A percentile compares a stretch with the other conserved stretches of the same genome.
These are phyloP conservation scores for Boletus vinaceobasis DNA, from an alignment of 768 basidiomycete species.

Conservation along the genomic window DNA sequence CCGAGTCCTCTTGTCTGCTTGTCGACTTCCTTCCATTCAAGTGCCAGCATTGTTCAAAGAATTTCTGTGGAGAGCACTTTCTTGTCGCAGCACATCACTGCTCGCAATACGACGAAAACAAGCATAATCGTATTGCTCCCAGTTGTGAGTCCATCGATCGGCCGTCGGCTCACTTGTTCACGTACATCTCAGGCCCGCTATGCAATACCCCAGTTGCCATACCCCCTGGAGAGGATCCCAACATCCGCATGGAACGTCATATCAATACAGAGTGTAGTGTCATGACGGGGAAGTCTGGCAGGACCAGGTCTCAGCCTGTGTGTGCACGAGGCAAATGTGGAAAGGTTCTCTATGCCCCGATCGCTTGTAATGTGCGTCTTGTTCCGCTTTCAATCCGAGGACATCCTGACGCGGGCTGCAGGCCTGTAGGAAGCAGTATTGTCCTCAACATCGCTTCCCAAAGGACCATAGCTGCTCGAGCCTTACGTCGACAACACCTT, in stretches of 20 bases:
- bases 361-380: conserved; percentile 64
- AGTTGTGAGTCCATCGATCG: conserved; percentile 47
- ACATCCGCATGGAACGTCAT: conserved; percentile 76
- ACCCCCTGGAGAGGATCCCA: conserved; percentile 76
- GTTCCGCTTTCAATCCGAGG: neutral
- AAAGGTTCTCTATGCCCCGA: conserved; percentile 72
- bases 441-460: conserved; percentile 77
- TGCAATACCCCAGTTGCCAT: conserved; percentile 75
- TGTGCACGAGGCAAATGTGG: conserved; percentile 64
- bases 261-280: conserved; percentile 63
- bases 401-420: conserved; percentile 26
- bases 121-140: conserved; percentile 73
- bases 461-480: conserved; percentile 59
- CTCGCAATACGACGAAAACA: conserved; percentile 64
- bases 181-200: conserved; percentile 54
- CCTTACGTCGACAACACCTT: conserved; percentile 5
- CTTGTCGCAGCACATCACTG: conserved; percentile 66
- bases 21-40: conserved; percentile 86
- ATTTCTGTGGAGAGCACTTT: conserved; percentile 81
- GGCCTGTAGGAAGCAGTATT: conserved; percentile 73
- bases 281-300: conserved; percentile 59
- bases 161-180: neutral
- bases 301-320: conserved; percentile 46
- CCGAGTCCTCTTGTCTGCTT: conserved; percentile 58
- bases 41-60: conserved; percentile 71